Conservation (phyloP, 176 grass and related monocot species). For the Hyparrhenia diplandra region DNA sequence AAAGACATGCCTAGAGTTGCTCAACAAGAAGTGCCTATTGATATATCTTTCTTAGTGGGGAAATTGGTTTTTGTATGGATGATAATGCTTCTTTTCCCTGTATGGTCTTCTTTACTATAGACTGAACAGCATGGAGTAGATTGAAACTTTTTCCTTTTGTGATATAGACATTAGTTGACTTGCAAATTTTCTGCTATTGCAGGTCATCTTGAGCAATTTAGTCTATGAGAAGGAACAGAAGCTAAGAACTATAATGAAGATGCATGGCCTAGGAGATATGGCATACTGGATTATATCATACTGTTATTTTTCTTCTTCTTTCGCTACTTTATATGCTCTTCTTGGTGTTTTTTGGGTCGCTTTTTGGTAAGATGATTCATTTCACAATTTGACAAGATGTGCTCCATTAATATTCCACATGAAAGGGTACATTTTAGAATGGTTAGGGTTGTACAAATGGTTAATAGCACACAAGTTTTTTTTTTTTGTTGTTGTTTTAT, state of each 20-base stretch:
- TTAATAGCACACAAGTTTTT: not conserved
- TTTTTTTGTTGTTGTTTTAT: not conserved
- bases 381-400: not conserved
- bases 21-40: not conserved
- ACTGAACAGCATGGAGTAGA: not conserved
- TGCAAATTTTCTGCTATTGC: not conserved
- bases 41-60: constrained; percentile 32
- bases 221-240: constrained; percentile 88
- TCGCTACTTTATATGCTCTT: constrained; percentile 66
- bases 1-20: constrained; percentile 48
- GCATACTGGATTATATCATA: constrained; percentile 79
- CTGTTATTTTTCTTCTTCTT: constrained; percentile 60
- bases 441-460: not conserved
- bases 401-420: not conserved
- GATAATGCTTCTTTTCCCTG: constrained; percentile 45
- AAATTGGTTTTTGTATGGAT: constrained; percentile 36
- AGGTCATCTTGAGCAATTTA: constrained; percentile 61
- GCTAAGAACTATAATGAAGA: constrained; percentile 82
- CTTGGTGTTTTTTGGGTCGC: constrained; percentile 54
- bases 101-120: not conserved
- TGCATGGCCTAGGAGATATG: constrained; percentile 69
- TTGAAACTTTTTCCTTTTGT: not conserved
- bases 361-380: constrained; percentile 43
- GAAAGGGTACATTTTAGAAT: not conserved
- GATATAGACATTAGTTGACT: too few species aligned